A percentile compares a stretch with the other conserved stretches of the same genome.
Conservation (phyloP, 805 yeast species). For the Yamadazyma akitaensis region DNA sequence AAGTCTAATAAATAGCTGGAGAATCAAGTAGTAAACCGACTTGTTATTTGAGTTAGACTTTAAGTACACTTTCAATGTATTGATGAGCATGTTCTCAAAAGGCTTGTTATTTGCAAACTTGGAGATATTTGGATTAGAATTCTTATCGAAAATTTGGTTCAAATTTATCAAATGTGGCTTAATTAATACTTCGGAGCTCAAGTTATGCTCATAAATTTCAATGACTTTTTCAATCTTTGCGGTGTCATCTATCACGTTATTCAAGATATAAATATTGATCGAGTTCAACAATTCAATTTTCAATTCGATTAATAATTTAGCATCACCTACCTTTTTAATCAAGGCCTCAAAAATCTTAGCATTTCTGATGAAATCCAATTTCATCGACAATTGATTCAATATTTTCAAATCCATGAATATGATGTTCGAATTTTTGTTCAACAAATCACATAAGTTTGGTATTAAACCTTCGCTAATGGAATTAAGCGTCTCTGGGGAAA, state of each 20-base stretch:
- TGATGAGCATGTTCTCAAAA: slow-evolving; percentile 5
- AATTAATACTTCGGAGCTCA: slow-evolving; percentile 9
- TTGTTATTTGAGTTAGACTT: slow-evolving; percentile 8
- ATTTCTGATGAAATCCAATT: not conserved
- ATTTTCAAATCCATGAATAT: slow-evolving; percentile 8
- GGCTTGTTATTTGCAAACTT: slow-evolving; percentile 3
- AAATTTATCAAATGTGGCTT: slow-evolving; percentile 11
- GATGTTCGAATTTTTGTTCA: slow-evolving; percentile 9
- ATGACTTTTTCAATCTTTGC: slow-evolving; percentile 1
- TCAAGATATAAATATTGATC: slow-evolving; percentile 8
- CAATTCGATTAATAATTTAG: slow-evolving; percentile 12
- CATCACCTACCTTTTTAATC: slow-evolving; percentile 9
- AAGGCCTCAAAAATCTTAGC: slow-evolving; percentile 7
- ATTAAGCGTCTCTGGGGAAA: not conserved
- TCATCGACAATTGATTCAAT: slow-evolving; percentile 7
- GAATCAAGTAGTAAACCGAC: slow-evolving; percentile 8
- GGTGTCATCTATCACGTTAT: slow-evolving; percentile 1
- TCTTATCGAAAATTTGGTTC: slow-evolving; percentile 6
- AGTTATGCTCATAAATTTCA: slow-evolving; percentile 5
- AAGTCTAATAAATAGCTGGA: slow-evolving; percentile 11
- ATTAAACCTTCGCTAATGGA: slow-evolving; percentile 3
- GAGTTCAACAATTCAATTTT: slow-evolving; percentile 12
- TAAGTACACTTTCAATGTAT: slow-evolving; percentile 8
- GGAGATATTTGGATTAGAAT: slow-evolving; percentile 7
- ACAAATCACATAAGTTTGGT: slow-evolving; percentile 8